These are phyloP conservation scores for Ganoderma meredithae DNA, from an alignment of 1,284 basidiomycete species.

Conservation along the genomic window DNA sequence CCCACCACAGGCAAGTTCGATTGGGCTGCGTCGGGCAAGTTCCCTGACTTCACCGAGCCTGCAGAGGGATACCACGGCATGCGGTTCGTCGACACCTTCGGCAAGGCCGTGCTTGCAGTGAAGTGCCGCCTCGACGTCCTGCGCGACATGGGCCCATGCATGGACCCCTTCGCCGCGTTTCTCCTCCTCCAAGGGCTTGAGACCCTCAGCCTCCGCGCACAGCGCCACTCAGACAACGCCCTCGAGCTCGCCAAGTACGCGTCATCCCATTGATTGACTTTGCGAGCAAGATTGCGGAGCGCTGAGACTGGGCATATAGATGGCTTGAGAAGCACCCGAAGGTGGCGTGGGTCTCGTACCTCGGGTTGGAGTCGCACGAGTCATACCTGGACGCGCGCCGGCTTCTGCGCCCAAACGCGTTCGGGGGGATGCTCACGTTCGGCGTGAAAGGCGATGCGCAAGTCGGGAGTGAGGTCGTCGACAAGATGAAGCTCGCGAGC, in stretches of 20 bases:
- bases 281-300: neutral
- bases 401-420: constrained; percentile 62
- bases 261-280: neutral
- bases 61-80: constrained; percentile 87
- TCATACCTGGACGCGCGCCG: constrained; percentile 69
- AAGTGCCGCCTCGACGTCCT: constrained; percentile 80
- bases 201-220: constrained; percentile 81
- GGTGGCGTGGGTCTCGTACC: constrained; percentile 85
- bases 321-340: constrained; percentile 76
- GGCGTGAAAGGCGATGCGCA: constrained; percentile 76
- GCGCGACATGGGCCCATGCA: constrained; percentile 77
- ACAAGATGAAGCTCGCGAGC: constrained; percentile 78
- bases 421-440: constrained; percentile 84
- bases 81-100: constrained; percentile 78
- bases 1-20: constrained; percentile 76
- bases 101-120: constrained; percentile 72
- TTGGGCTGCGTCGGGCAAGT: constrained; percentile 80
- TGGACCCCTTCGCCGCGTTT: constrained; percentile 87
- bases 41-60: constrained; percentile 85
- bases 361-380: constrained; percentile 73
- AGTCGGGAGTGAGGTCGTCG: constrained; percentile 73
- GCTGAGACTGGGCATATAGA: constrained; percentile 31
- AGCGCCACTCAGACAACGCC: constrained; percentile 81
- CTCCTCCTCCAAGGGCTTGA: constrained; percentile 87
- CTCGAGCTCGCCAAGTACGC: constrained; percentile 71